Conservation (phyloP, 169 alveolate genomes). For the Cryptosporidium baileyi region DNA sequence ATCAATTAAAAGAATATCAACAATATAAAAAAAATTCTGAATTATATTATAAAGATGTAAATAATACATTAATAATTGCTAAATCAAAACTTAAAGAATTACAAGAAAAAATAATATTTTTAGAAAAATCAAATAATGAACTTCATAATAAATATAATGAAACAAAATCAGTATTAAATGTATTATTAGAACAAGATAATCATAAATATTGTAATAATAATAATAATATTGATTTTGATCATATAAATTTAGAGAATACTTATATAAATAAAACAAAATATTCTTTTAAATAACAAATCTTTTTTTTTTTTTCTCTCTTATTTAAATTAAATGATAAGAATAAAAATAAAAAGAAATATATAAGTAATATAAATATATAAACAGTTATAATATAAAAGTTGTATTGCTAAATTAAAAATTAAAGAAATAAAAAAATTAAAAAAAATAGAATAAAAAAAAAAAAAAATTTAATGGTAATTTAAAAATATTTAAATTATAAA, state of each 20-base stretch:
- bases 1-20: conserved; percentile 6
- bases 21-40: conserved; percentile 28
- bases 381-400: too few relatives aligned
- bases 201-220: neutral
- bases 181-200: conserved; percentile 20
- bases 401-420: too few relatives aligned
- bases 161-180: neutral
- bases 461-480: too few relatives aligned
- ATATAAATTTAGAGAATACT: neutral
- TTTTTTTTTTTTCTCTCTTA: too few relatives aligned
- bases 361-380: too few relatives aligned
- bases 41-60: conserved; percentile 24
- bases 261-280: too few relatives aligned
- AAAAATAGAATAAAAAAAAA: too few relatives aligned
- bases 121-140: conserved; percentile 13
- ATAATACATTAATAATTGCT: conserved; percentile 19
- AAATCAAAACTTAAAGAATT: conserved; percentile 25
- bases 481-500: too few relatives aligned
- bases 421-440: too few relatives aligned
- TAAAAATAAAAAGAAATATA: too few relatives aligned
- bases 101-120: neutral
- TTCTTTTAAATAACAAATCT: too few relatives aligned
- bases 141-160: conserved; percentile 4
- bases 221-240: neutral
- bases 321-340: too few relatives aligned